Percentiles rank a stretch among this genome's conserved stretches.
Evolutionary conservation across 495 filamentous ascomycete species (phyloP).

Genomic region (Neurospora sp.): DNA sequence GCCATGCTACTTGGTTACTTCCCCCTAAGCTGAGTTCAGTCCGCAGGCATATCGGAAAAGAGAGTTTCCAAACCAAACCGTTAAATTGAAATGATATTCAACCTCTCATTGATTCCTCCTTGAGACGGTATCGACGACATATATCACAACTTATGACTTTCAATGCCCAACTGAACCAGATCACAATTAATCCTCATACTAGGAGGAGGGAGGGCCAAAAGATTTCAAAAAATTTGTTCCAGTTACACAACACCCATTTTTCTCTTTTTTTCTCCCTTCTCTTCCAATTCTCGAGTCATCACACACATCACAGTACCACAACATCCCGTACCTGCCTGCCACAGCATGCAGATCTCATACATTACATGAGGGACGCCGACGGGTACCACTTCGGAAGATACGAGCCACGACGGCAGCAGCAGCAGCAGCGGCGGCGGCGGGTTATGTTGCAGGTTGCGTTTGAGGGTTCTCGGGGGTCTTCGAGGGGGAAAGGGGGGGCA

Average conservation of each 20-base stretch:
- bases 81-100: too few relatives aligned
- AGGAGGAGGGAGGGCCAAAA: too few relatives aligned
- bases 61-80: too few relatives aligned
- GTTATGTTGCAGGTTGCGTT: not conserved
- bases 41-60: too few relatives aligned
- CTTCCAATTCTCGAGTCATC: not conserved
- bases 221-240: not conserved
- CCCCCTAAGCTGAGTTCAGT: too few relatives aligned
- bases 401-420: not conserved
- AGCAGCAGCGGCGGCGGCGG: not conserved
- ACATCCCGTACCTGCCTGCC: not conserved
- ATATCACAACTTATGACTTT: too few relatives aligned
- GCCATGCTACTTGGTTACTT: too few relatives aligned
- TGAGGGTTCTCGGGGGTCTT: not conserved
- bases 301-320: not conserved
- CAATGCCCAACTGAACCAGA: too few relatives aligned
- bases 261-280: not conserved
- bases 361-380: not conserved
- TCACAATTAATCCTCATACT: too few relatives aligned
- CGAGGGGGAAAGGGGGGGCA: too few relatives aligned
- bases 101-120: too few relatives aligned
- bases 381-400: not conserved
- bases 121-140: too few relatives aligned
- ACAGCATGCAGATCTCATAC: not conserved
- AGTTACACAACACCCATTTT: not conserved